Evolutionary conservation across 441 rosid genomes (phyloP).

Genomic region (Capsella rubella): DNA sequence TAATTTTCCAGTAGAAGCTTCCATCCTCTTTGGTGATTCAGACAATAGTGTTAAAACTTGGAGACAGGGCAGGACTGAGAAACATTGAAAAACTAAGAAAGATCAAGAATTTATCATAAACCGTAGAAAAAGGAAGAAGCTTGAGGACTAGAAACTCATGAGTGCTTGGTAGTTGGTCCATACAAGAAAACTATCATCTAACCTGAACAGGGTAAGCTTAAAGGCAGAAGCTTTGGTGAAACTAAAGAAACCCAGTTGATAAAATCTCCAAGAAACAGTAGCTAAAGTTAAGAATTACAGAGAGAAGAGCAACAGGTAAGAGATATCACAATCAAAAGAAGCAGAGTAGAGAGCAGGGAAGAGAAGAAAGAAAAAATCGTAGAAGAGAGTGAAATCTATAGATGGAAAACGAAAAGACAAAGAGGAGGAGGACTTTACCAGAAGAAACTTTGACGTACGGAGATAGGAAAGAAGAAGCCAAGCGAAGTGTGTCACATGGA

Average conservation of each 20-base stretch:
- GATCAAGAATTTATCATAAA: conserved; percentile 7
- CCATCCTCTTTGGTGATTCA: conserved; percentile 26
- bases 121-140: neutral
- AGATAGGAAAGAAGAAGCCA: conserved; percentile 44
- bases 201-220: conserved; percentile 18
- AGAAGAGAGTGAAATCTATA: conserved; percentile 23
- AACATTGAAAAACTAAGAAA: conserved; percentile 21
- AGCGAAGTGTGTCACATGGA: conserved; percentile 40
- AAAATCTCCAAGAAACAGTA: conserved; percentile 11
- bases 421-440: conserved; percentile 39
- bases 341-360: conserved; percentile 4
- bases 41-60: conserved; percentile 9
- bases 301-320: neutral
- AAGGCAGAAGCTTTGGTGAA: conserved; percentile 32
- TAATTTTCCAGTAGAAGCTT: conserved; percentile 36
- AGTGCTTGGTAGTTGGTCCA: conserved; percentile 30
- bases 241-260: conserved; percentile 23
- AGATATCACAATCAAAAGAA: conserved; percentile 39
- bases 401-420: conserved; percentile 39
- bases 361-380: conserved; percentile 33
- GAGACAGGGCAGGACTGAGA: conserved; percentile 26
- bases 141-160: conserved; percentile 4
- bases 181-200: conserved; percentile 26
- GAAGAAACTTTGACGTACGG: conserved; percentile 47
- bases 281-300: neutral